A percentile compares a stretch with the other conserved stretches of the same genome.
Evolutionary conservation across 345 rosid genomes (phyloP).

Genomic region (Rubroshorea leprosula): DNA sequence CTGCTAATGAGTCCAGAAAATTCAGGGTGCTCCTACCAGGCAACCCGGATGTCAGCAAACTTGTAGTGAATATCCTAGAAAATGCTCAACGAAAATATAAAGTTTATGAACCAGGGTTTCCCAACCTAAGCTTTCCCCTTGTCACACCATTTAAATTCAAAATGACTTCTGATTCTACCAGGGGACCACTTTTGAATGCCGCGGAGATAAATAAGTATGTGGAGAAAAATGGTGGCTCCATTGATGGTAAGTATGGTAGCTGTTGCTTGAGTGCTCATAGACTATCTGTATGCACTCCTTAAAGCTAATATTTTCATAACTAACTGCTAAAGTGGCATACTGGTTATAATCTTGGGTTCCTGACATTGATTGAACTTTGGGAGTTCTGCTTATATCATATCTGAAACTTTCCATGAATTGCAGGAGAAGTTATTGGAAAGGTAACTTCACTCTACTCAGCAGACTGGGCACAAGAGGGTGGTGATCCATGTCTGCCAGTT

Average conservation of each 20-base stretch:
- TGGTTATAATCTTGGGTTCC: too few relatives aligned
- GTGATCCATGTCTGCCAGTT: too few relatives aligned
- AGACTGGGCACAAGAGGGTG: too few relatives aligned
- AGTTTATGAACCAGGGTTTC: constrained; percentile 81
- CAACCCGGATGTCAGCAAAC: constrained; percentile 62
- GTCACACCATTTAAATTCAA: constrained; percentile 73
- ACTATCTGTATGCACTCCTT: too few relatives aligned
- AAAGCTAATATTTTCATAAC: too few relatives aligned
- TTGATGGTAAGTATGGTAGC: constrained; percentile 52
- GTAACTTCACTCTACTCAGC: too few relatives aligned
- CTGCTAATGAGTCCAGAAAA: constrained; percentile 64
- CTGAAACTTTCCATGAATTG: too few relatives aligned
- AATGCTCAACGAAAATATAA: constrained; percentile 74
- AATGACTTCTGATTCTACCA: constrained; percentile 72
- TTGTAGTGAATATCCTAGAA: constrained; percentile 81
- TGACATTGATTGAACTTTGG: too few relatives aligned
- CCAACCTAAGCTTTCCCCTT: constrained; percentile 71
- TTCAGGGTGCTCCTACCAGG: constrained; percentile 74
- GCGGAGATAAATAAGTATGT: constrained; percentile 77
- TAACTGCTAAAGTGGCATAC: too few relatives aligned
- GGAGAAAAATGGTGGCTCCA: constrained; percentile 65
- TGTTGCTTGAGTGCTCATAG: constrained; percentile 12
- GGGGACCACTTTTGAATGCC: constrained; percentile 93
- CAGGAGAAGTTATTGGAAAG: too few relatives aligned
- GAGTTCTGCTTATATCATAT: too few relatives aligned